Evolutionary conservation across 2,329 filamentous ascomycete genomes (phyloP), one percentile per base, ranked within the genome.

Genomic region (Beauveria bassiana): DNA sequence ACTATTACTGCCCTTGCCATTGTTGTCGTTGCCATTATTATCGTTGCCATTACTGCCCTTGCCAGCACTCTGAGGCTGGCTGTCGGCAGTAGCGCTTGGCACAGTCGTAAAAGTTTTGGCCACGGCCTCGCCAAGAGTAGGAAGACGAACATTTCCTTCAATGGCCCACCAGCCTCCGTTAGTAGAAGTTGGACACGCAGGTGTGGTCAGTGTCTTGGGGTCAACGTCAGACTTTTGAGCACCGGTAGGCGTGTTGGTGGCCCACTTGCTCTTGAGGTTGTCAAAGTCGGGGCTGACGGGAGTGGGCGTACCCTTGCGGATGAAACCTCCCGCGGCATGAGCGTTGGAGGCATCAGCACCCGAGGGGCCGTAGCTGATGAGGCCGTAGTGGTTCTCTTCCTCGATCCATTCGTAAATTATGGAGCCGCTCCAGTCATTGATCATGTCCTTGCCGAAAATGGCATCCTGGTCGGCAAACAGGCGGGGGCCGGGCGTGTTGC

Each of bases 381-480:
- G 79, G 45, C 91, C 91, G 73, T 96, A 96, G 69, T 90, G 75
- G 73, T 96, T 96, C 56, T 82, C 78, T 74, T 96, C 91, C 71
- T 93, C 78, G 65, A 96, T 91, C 91, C 91, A 96, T 72, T 96
- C 91, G 74, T 96, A 96, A 66, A 96, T 81, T 65, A 96, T 92
- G 59, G 89, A 81, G 60, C 91, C 91, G 57, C 89, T 92, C 85
- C 75, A 86, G 68, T 81, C 81, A 62, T 80, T 78, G 6, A 81
- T 76, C 91, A 96, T 96, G 3, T 90, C 75, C 0, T 79, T 67
- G 49, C 89, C 88, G 68, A 95, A 88, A 67, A 96, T 90, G 55
- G 90, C 86, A 46, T 82, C 79, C 73, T 95, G 90, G 70, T 96
- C 88, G 26, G 79, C 79, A 70, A 89, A 91, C 1, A 79, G 75